Conservation (phyloP, 2,329 filamentous ascomycete genomes). For the Penicillium sp. region DNA sequence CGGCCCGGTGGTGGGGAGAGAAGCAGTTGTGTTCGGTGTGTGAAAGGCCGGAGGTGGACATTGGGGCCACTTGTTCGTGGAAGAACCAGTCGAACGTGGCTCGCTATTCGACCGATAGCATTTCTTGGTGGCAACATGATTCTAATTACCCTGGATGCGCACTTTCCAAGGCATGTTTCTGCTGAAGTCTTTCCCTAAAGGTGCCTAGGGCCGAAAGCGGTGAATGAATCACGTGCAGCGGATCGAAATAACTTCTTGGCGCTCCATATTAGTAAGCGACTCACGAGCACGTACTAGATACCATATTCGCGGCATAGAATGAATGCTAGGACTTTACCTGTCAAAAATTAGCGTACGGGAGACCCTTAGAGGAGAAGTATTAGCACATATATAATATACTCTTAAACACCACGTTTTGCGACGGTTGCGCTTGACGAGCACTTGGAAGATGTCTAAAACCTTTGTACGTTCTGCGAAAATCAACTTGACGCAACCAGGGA, state of each 20-base stretch:
- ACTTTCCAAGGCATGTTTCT: neutral
- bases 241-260: neutral
- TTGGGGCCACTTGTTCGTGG: neutral
- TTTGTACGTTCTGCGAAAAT: no score
- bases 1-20: constrained; percentile 53
- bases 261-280: no score
- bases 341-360: no score
- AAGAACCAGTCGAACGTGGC: neutral
- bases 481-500: no score
- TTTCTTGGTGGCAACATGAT: neutral
- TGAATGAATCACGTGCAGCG: neutral
- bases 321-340: no score
- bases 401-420: no score
- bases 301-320: no score
- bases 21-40: constrained; percentile 56
- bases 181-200: neutral
- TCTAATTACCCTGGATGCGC: neutral
- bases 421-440: no score
- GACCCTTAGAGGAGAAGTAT: no score
- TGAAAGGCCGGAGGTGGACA: constrained; percentile 52
- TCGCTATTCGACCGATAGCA: constrained; percentile 1
- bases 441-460: no score
- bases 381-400: no score
- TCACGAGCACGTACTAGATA: no score
- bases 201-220: neutral